Base-by-base conservation (phyloP, 805 yeast genomes). In the Schwanniomyces polymorphus region DNA sequence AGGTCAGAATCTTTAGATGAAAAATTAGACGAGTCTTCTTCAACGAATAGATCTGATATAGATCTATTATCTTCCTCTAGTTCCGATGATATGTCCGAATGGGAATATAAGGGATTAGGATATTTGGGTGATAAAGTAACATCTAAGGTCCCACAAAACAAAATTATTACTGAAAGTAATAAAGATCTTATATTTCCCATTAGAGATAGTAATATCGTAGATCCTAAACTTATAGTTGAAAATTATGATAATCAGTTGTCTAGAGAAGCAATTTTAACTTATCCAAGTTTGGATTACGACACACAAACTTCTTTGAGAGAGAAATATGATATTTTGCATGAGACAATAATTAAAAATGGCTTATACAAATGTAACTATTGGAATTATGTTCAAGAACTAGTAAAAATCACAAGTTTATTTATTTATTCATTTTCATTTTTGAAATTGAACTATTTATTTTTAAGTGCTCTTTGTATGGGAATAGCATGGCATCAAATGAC, bases 401-500 rank as follows among this genome's bases (percentile, higher is more conserved):
- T 80, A 28, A 80, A 94, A 51, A 85, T 88, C 41, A 51, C 70
- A 1, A 56, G 81, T 0, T 64, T 90, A 34, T 78, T 85, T 40
- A 52, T 77, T 2, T 70, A 75, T 43, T 70, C 85, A 4, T 71
- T 76, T 39, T 64, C 75, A 7, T 77, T 82, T 45, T 76, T 82
- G 51, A 75, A 75, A 49, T 47, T 64, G 10, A 63, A 67, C 14
- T 73, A 77, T 59, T 75, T 80, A 48, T 64, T 71, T 28, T 37
- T 76, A 23, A 82, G 91, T 55, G 96, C 94, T 0, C 47, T 84
- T 5, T 67, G 67, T 45, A 69, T 91, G 48, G 97, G 94, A 0
- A 58, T 82, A 39, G 88, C 85, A 7, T 90, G 97, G 97, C 97
- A 90, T 55, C 97, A 90, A 64, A 74, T 88, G 61, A 86, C 89